Evolutionary conservation across 164 flowering plant genomes (phyloP).

Genomic region (Magnolia officinalis): DNA sequence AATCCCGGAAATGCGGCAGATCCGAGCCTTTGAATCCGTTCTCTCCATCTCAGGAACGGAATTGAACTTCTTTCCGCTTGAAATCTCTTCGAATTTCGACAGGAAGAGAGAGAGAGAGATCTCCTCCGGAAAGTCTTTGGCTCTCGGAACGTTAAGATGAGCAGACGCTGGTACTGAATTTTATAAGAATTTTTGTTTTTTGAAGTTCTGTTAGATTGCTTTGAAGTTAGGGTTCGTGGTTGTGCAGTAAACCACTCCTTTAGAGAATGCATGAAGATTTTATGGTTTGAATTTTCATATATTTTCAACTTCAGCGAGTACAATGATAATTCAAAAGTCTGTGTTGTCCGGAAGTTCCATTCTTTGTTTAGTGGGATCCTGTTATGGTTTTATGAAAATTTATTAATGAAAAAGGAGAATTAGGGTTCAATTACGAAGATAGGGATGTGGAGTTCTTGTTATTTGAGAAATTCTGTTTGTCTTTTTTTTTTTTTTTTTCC

Average conservation of each 20-base stretch:
- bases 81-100: background rate
- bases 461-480: background rate
- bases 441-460: no score
- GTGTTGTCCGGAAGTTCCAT: background rate
- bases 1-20: slow-evolving; percentile 24
- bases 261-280: background rate
- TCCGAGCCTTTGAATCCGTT: slow-evolving; percentile 18
- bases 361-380: background rate
- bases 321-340: no score
- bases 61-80: background rate
- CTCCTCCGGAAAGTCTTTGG: background rate
- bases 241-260: background rate
- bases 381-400: no score
- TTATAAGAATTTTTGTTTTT: background rate
- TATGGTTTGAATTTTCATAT: background rate
- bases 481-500: no score
- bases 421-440: no score
- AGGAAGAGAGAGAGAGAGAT: background rate
- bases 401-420: no score
- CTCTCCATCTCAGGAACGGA: background rate
- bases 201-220: slow-evolving; percentile 6
- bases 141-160: background rate
- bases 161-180: background rate
- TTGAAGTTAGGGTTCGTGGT: background rate
- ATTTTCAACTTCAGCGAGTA: background rate